A percentile compares a stretch with the other conserved stretches of the same genome.
Evolutionary conservation across 345 rosid species (phyloP).

Genomic region (Barbarea vulgaris): DNA sequence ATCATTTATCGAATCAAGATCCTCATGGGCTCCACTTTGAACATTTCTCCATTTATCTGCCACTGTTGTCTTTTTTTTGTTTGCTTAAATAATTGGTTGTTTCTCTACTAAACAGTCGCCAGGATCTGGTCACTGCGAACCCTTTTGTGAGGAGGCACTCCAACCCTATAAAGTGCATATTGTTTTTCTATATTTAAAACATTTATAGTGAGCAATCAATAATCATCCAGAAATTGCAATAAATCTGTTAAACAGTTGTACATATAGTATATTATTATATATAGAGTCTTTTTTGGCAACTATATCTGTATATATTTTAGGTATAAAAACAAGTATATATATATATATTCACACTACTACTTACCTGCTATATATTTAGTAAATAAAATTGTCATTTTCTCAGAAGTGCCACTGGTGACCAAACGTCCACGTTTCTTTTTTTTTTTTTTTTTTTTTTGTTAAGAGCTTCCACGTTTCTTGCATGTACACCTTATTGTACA

Average conservation of each 20-base stretch:
- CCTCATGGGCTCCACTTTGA: slow-evolving; percentile 7
- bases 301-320: neutral
- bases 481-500: neutral
- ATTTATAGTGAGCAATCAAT: neutral
- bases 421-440: neutral
- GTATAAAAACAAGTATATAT: neutral
- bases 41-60: neutral
- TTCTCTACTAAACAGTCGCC: neutral
- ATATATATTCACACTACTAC: neutral
- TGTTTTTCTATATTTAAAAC: no score
- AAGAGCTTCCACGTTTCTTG: neutral
- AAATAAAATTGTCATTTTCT: neutral
- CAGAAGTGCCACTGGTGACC: neutral
- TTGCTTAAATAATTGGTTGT: neutral
- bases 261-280: no score
- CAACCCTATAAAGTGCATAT: neutral
- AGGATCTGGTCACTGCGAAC: no score
- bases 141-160: no score
- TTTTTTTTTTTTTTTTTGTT: no score
- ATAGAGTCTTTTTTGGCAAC: neutral
- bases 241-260: no score
- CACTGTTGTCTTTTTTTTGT: neutral
- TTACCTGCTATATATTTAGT: neutral
- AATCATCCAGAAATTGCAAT: neutral
- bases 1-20: neutral